Base-by-base conservation (phyloP, 768 basidiomycete species). In the Boletus vinaceobasis region DNA sequence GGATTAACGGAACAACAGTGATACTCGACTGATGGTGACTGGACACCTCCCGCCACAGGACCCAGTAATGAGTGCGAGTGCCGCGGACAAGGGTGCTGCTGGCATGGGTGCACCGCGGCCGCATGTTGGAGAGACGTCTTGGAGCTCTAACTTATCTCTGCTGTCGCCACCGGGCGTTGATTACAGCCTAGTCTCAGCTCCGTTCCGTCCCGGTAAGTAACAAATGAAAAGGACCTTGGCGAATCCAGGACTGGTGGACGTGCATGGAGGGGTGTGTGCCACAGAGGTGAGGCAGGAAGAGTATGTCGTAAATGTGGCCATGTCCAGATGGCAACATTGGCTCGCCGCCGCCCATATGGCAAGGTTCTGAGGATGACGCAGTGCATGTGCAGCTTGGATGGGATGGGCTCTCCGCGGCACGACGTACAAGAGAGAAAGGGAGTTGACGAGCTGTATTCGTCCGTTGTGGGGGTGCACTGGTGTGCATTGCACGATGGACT, bases 21-120 rank as follows among this genome's bases (percentile, higher is more conserved):
- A n/a, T 17, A 27, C 27, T 4, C 1, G 19, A 23, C 19, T 32
- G 8, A 17, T 33, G 15, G 43, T 35, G 35, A 4, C 42, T 19
- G 38, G 14, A 17, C 17, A 7, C 14, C 5, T n/a, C 44, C 31
- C n/a, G 33, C 38, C 32, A 21, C 35, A 17, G 9, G 23, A 15
- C 4, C 21, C 2, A 14, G 40, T 38, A 58, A 31, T 21, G 55
- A 45, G 42, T 26, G 17, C 37, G 49, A 29, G 61, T 27, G 35
- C 64, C 60, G 60, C 63, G 64, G 62, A 52, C 47, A 15, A 48
- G 49, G 5, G 23, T 14, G 63, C 43, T 56, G 48, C 39, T 29
- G 45, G 52, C 53, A 40, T 50, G 44, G 15, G 38, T 61, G 49
- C 26, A 23, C 61, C 53, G 63, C 60, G 60, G 60, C 44, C 55